A percentile compares a stretch with the other conserved stretches of the same genome.
Evolutionary conservation across 305 asterid genomes (phyloP).

Genomic region (Solanum chacoense): DNA sequence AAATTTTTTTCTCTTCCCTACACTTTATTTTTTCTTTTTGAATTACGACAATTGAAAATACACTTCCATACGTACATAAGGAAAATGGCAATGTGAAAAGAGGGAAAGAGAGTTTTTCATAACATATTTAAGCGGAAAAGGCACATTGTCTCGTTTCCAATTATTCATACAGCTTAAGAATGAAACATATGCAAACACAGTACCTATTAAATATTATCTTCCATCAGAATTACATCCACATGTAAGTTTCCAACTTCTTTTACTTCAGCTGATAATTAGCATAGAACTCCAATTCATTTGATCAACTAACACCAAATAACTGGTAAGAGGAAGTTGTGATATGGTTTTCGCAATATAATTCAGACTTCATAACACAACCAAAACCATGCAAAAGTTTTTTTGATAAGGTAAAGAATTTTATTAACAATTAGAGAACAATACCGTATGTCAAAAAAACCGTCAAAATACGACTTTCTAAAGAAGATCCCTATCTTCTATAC

Average conservation of each 20-base stretch:
- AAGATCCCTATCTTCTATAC: not conserved
- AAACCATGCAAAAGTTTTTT: not conserved
- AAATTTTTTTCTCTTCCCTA: not conserved
- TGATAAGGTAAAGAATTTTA: not conserved
- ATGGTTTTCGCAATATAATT: not conserved
- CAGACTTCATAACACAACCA: not conserved
- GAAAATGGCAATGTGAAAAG: not conserved
- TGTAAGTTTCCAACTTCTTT: not conserved
- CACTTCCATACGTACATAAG: not conserved
- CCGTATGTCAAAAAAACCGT: not conserved
- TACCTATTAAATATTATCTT: not conserved
- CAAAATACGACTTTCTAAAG: not conserved
- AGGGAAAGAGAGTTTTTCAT: not conserved
- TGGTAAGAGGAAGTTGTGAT: not conserved
- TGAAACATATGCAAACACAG: not conserved
- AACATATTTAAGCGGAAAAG: not conserved
- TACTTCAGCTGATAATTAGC: not conserved
- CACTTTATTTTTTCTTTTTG: not conserved
- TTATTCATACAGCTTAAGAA: not conserved
- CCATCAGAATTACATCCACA: not conserved
- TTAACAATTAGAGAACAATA: not conserved
- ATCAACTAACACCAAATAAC: not conserved
- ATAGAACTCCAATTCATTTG: not conserved
- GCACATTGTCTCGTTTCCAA: not conserved
- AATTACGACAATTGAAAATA: not conserved